phyloP scores from a whole-genome alignment of 441 rosid species.

The Heliophila coronopifolia region DNA sequence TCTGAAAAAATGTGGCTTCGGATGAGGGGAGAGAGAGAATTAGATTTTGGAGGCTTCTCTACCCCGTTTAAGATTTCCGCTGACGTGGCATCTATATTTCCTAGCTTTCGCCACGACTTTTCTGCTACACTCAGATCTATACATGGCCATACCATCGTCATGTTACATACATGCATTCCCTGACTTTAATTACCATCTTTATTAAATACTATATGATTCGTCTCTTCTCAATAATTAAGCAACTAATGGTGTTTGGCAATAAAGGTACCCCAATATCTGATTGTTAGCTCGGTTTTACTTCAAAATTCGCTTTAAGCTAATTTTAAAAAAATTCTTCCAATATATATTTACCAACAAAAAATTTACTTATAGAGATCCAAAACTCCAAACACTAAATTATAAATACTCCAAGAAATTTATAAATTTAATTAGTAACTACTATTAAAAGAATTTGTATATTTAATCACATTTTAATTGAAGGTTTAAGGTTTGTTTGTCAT shows the following conservation, averaged over 20 bases:
- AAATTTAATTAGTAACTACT: too few relatives aligned
- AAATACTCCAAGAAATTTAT: too few relatives aligned
- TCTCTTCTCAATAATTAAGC: too few relatives aligned
- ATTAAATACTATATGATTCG: too few relatives aligned
- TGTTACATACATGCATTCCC: not conserved
- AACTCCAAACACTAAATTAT: too few relatives aligned
- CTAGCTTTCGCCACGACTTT: slow-evolving; percentile 44
- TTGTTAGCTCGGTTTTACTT: too few relatives aligned
- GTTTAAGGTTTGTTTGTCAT: slow-evolving; percentile 1
- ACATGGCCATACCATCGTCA: not conserved
- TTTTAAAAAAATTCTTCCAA: too few relatives aligned
- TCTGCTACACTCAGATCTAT: slow-evolving; percentile 15
- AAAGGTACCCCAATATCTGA: too few relatives aligned
- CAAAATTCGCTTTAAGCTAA: too few relatives aligned
- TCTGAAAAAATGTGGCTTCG: slow-evolving; percentile 19
- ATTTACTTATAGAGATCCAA: too few relatives aligned
- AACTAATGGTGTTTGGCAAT: too few relatives aligned
- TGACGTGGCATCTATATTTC: slow-evolving; percentile 79
- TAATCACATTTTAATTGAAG: not conserved
- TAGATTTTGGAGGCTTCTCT: slow-evolving; percentile 61
- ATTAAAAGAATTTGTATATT: not conserved
- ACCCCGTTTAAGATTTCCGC: slow-evolving; percentile 36
- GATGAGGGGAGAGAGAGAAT: slow-evolving; percentile 25
- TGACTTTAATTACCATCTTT: not conserved
- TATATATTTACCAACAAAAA: too few relatives aligned